phyloP scores from a whole-genome alignment of 768 basidiomycete species.

The Trametes cubensis region DNA sequence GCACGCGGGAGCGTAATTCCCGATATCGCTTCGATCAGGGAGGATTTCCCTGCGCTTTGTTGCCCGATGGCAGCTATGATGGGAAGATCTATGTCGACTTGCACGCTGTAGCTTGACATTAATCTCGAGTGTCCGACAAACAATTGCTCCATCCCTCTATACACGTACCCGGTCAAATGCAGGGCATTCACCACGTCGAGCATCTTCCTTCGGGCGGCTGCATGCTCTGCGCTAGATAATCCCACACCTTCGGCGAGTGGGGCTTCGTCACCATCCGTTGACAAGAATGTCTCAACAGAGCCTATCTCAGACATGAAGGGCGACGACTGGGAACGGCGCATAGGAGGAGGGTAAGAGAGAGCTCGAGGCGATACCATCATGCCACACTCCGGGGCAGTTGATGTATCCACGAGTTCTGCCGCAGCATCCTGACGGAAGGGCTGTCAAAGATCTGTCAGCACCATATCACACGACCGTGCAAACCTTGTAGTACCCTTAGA shows the following conservation, averaged over 20 bases:
- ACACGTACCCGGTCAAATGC: conserved; percentile 59
- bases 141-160: too few relatives aligned
- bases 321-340: too few relatives aligned
- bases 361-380: neutral
- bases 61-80: conserved; percentile 73
- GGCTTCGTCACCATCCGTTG: neutral
- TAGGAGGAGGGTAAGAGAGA: too few relatives aligned
- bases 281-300: neutral
- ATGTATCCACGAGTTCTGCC: too few relatives aligned
- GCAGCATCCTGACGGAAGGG: too few relatives aligned
- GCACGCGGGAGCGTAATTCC: conserved; percentile 71
- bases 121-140: neutral
- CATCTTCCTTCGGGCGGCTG: conserved; percentile 48
- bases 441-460: too few relatives aligned
- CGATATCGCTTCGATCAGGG: conserved; percentile 76
- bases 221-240: conserved; percentile 50
- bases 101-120: conserved; percentile 48
- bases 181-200: conserved; percentile 63
- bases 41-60: conserved; percentile 78
- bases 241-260: conserved; percentile 43
- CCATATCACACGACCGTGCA: too few relatives aligned
- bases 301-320: neutral
- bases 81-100: conserved; percentile 72
- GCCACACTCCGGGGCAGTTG: too few relatives aligned
- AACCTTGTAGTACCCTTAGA: too few relatives aligned